Percentiles rank a stretch among this genome's conserved stretches.
phyloP scores from a whole-genome alignment of 2,329 filamentous ascomycete species.

The Ilyonectria mors-panacis region DNA sequence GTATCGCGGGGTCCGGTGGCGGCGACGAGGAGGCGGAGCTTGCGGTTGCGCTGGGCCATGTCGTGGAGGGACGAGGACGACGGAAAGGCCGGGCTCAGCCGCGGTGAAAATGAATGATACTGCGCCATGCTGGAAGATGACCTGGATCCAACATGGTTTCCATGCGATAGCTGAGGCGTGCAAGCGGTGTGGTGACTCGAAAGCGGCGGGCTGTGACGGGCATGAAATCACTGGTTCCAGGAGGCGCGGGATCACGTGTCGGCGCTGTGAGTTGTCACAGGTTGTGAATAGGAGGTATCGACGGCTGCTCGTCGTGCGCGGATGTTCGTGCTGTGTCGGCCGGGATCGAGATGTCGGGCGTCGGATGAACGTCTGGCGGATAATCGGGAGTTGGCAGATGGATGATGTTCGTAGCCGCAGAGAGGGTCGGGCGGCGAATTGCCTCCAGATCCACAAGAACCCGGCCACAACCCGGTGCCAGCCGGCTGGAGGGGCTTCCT shows the following conservation, averaged over 20 bases:
- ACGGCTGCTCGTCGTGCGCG: conserved; percentile 5
- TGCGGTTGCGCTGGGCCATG: conserved; percentile 56
- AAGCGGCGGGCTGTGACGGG: conserved; percentile 48
- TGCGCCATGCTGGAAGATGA: conserved; percentile 52
- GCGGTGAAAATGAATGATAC: conserved; percentile 50
- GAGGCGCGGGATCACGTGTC: conserved; percentile 43
- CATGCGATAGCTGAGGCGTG: conserved; percentile 43
- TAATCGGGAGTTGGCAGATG: conserved; percentile 28
- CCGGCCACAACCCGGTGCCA: conserved; percentile 44
- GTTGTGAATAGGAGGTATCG: background rate
- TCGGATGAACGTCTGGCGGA: conserved; percentile 29
- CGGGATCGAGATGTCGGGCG: conserved; percentile 17
- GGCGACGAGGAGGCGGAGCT: conserved; percentile 74
- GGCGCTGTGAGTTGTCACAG: conserved; percentile 23
- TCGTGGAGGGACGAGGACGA: conserved; percentile 57
- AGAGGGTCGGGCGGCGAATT: conserved; percentile 38
- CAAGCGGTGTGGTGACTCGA: conserved; percentile 48
- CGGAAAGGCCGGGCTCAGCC: conserved; percentile 50
- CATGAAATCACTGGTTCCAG: conserved; percentile 51
- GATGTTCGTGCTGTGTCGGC: conserved; percentile 5
- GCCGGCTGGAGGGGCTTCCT: conserved; percentile 44
- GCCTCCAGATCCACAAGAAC: conserved; percentile 38
- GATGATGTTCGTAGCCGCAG: conserved; percentile 39
- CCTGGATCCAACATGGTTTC: conserved; percentile 51
- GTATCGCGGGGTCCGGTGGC: conserved; percentile 76